These are phyloP conservation scores for Phyllosticta paracitricarpa DNA, from an alignment of 2,329 filamentous ascomycete genomes.

Conservation along the genomic window DNA sequence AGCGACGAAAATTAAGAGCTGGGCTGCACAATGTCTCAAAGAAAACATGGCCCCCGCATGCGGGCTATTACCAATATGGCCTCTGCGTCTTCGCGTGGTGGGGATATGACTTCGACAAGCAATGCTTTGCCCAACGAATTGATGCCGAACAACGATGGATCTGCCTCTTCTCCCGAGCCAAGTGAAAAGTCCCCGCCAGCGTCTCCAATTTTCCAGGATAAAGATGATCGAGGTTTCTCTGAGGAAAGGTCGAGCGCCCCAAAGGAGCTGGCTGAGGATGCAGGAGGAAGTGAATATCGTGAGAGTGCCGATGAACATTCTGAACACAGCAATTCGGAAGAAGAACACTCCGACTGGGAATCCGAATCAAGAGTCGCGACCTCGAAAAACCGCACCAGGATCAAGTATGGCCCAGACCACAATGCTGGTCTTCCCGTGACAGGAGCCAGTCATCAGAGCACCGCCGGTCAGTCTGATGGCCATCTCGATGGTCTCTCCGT, in stretches of 20 bases:
- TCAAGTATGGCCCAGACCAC: not conserved
- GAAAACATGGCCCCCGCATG: too few species aligned
- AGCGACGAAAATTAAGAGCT: too few species aligned
- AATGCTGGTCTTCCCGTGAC: not conserved
- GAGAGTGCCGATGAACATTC: not conserved
- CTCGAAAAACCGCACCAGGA: not conserved
- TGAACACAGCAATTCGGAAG: not conserved
- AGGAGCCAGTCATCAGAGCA: not conserved
- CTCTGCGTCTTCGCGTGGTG: too few species aligned
- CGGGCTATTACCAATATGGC: too few species aligned
- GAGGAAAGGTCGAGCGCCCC: not conserved
- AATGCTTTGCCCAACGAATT: too few species aligned
- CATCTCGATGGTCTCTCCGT: not conserved
- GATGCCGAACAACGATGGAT: too few species aligned
- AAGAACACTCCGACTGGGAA: not conserved
- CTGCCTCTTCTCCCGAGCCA: too few species aligned
- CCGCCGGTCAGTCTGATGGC: not conserved
- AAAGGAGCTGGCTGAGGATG: not conserved
- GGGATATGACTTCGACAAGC: too few species aligned
- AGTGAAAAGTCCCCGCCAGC: too few species aligned
- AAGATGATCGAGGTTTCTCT: not conserved
- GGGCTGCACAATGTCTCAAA: too few species aligned
- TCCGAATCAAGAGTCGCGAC: not conserved
- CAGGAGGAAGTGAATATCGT: not conserved
- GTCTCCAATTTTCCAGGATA: not conserved